These are phyloP conservation scores for Globisporangium yorkense DNA, from an alignment of 352 stramenopile genomes.

Conservation along the genomic window DNA sequence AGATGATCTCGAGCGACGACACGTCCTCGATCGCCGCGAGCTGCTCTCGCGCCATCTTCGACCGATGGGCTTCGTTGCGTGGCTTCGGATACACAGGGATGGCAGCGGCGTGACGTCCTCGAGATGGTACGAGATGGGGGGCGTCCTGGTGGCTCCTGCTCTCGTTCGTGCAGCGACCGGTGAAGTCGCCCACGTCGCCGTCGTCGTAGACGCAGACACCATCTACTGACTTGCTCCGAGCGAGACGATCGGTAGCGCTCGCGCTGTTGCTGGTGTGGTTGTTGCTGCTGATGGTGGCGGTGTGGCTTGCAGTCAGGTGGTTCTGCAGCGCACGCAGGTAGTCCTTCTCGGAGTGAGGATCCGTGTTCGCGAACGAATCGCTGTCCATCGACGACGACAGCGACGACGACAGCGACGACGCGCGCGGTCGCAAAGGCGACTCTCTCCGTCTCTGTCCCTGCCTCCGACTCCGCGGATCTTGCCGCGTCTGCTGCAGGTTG, in stretches of 20 bases:
- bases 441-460: background rate
- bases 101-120: background rate
- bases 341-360: constrained; percentile 9
- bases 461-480: background rate
- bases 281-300: background rate
- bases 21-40: constrained; percentile 9
- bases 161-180: background rate
- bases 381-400: background rate
- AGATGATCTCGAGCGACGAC: constrained; percentile 21
- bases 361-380: constrained; percentile 10
- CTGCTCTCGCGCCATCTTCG: constrained; percentile 12
- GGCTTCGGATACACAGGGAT: background rate
- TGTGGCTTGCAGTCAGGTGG: constrained; percentile 5
- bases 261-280: background rate
- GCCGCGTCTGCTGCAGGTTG: background rate
- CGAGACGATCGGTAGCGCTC: background rate
- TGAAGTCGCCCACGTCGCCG: constrained; percentile 6
- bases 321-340: constrained; percentile 11
- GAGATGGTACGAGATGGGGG: background rate
- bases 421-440: background rate
- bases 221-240: background rate
- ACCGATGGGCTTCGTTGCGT: constrained; percentile 10
- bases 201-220: constrained; percentile 2
- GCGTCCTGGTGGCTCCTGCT: constrained; percentile 1
- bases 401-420: constrained; percentile 5